Conservation (phyloP, 306 rosid genomes). For the Morella rubra region DNA sequence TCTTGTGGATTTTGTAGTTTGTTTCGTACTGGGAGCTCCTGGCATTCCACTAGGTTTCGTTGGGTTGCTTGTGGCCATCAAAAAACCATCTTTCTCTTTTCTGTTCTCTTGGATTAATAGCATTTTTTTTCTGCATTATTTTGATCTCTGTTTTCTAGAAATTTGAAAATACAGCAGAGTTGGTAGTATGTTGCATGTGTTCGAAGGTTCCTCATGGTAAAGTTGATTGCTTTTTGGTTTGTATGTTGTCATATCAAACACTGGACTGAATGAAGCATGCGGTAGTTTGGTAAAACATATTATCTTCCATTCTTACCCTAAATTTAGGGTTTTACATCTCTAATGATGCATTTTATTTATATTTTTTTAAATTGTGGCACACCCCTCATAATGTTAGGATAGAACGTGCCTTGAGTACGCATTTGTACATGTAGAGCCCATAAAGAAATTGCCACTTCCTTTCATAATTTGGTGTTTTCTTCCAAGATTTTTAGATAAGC, state of each 20-base stretch:
- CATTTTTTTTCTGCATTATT: not conserved
- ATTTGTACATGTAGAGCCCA: not conserved
- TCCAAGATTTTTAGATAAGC: not conserved
- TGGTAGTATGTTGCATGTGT: not conserved
- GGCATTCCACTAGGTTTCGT: no score
- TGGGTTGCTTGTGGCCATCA: no score
- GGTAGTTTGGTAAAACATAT: not conserved
- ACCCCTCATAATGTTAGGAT: not conserved
- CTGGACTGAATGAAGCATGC: not conserved
- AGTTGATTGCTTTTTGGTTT: not conserved
- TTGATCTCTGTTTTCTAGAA: not conserved
- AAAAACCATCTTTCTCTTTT: conserved; percentile 9
- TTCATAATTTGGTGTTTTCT: not conserved
- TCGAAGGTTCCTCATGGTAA: not conserved
- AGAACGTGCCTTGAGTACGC: not conserved
- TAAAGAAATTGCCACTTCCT: not conserved
- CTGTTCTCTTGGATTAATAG: not conserved
- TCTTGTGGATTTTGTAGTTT: conserved; percentile 18
- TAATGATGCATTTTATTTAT: not conserved
- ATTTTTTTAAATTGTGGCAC: not conserved
- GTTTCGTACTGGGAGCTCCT: conserved; percentile 10
- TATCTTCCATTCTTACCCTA: not conserved
- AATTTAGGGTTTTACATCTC: not conserved
- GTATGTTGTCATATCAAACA: not conserved
- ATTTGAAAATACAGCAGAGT: not conserved